Evolutionary conservation across 176 grass and related monocot genomes (phyloP).

Genomic region (maize (Zea mays)): DNA sequence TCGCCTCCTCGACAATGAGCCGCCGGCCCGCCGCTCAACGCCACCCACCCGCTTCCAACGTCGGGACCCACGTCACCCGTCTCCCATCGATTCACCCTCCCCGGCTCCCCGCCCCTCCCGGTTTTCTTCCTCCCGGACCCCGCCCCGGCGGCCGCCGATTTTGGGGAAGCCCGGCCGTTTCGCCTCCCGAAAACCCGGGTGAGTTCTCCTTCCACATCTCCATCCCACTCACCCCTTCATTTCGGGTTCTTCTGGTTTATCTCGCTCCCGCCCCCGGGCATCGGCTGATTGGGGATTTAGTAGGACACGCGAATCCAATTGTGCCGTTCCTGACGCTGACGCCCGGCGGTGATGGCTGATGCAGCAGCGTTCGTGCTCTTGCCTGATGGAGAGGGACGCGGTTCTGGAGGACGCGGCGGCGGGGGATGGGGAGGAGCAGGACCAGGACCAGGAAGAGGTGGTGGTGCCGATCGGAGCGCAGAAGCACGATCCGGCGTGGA

Average conservation of each 20-base stretch:
- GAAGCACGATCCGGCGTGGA: conserved; percentile 97
- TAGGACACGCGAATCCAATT: not conserved
- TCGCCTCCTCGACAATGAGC: not conserved
- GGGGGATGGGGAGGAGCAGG: conserved; percentile 25
- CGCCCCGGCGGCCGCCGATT: conserved; percentile 26
- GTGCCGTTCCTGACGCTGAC: not conserved
- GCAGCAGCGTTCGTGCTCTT: not conserved
- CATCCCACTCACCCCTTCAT: not conserved
- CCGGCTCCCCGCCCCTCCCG: not conserved
- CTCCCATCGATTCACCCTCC: not conserved
- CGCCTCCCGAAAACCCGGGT: conserved; percentile 36
- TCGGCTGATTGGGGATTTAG: not conserved
- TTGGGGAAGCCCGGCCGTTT: conserved; percentile 7
- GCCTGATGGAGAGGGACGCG: conserved; percentile 12
- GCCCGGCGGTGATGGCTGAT: not conserved
- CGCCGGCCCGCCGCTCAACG: conserved; percentile 9
- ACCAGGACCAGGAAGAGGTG: conserved; percentile 40
- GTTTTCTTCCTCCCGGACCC: conserved; percentile 29
- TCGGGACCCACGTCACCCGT: conserved; percentile 1
- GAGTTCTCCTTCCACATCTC: conserved; percentile 14
- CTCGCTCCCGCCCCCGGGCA: not conserved
- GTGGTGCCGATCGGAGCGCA: conserved; percentile 70
- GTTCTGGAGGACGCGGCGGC: not conserved
- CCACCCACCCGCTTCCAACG: not conserved
- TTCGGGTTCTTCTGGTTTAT: conserved; percentile 4